Evolutionary conservation across 2,329 filamentous ascomycete species (phyloP), one percentile per base, ranked within the genome.

Genomic region (Fusarium torulosum): DNA sequence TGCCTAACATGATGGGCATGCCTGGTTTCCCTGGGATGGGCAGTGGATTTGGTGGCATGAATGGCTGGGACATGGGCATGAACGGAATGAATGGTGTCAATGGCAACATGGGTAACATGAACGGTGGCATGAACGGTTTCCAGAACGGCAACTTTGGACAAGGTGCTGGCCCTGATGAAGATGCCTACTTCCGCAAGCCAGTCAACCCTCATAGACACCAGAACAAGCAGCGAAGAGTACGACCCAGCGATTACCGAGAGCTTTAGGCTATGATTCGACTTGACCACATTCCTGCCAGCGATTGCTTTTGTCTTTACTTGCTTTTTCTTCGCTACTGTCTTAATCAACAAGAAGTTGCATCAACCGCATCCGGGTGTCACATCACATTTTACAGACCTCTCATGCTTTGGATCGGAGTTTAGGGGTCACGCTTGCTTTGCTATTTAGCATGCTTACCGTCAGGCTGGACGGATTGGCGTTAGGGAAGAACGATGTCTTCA

Each of bases 151-250:
- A 81, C 69, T 84, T 85, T 47, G 74, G 78, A 2, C 81, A 82
- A 60, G 85, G 85, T 3, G 89, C 86, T 59, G 88, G 88, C 67
- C 93, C 96, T 56, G 94, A 97, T 59, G 93, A 94, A 63, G 92
- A 94, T 62, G 92, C 96, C 8, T 99, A 99, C 80, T 96, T 98
- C 78, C 88, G 96, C 59, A 95, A 97, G 78, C 96, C 96, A 0
- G 92, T 98, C 65, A 99, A 99, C 76, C 95, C 94, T 4, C 92
- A 97, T 76, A 88, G 96, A 50, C 92, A 96, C 76, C 91, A 94
- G 78, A 93, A 94, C 75, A 88, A 91, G 73, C 90, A 93, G 73
- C 88, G 91, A 68, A 86, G 93, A 72, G 88, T 92, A 54, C 87
- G 96, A 55, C 94, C 94, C 13, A 96, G 93, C 76, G 96, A 99